phyloP scores from a whole-genome alignment of 495 filamentous ascomycete species.

The Penicillium manginii region DNA sequence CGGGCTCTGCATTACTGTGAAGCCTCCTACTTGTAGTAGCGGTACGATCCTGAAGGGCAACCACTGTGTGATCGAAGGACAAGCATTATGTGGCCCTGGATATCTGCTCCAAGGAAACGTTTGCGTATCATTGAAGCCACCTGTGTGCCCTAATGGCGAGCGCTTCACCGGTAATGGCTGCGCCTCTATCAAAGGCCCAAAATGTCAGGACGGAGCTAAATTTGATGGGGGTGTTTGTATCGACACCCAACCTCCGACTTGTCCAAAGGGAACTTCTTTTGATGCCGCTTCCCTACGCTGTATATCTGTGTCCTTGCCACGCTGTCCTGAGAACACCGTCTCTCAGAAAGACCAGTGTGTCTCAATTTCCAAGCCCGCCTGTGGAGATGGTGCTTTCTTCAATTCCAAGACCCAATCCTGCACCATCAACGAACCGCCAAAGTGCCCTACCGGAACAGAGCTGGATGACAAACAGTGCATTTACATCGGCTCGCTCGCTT shows the following conservation, averaged over 20 bases:
- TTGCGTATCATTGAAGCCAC: neutral
- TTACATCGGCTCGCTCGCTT: neutral
- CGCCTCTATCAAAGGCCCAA: neutral
- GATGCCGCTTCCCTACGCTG: neutral
- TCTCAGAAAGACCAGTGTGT: neutral
- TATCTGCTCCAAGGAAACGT: neutral
- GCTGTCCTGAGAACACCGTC: neutral
- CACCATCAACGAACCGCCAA: neutral
- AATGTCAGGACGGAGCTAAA: neutral
- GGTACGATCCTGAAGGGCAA: neutral
- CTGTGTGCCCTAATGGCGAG: neutral
- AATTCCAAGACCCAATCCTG: neutral
- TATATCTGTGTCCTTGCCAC: neutral
- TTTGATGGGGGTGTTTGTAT: neutral
- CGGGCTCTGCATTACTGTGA: neutral
- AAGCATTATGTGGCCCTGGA: neutral
- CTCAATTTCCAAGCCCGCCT: neutral
- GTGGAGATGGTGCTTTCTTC: neutral
- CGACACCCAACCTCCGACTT: neutral
- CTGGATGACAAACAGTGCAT: neutral
- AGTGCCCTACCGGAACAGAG: neutral
- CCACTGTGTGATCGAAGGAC: neutral
- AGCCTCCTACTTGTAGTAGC: neutral
- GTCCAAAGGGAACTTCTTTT: neutral
- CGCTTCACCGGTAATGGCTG: neutral